Percentiles rank a stretch among this genome's conserved stretches.
phyloP scores from a whole-genome alignment of 768 basidiomycete species.

The Gelatoporia subvermispora region DNA sequence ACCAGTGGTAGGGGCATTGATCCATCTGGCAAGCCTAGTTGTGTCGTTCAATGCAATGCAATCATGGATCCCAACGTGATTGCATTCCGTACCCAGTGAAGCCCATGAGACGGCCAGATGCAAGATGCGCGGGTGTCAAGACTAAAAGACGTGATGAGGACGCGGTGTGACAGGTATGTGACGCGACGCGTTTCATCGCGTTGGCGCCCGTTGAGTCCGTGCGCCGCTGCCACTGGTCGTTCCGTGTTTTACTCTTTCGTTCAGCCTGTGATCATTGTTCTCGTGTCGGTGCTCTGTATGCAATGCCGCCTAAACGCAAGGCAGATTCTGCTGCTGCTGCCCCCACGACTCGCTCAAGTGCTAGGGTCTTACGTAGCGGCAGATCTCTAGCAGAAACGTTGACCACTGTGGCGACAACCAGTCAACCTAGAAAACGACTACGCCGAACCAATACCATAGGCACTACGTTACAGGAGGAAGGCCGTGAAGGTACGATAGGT shows the following conservation, averaged over 20 bases:
- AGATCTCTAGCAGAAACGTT: background rate
- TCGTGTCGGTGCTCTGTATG: background rate
- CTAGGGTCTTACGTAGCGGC: background rate
- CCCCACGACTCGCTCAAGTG: conserved; percentile 12
- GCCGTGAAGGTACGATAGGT: background rate
- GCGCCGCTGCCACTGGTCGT: background rate
- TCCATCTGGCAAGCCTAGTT: conserved; percentile 70
- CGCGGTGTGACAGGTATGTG: conserved; percentile 5
- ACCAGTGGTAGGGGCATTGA: conserved; percentile 73
- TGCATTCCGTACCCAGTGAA: conserved; percentile 13
- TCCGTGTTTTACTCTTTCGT: too few relatives aligned
- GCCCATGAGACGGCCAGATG: conserved; percentile 9
- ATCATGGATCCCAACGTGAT: background rate
- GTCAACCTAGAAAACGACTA: background rate
- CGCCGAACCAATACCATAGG: background rate
- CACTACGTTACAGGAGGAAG: background rate
- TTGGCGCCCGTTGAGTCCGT: background rate
- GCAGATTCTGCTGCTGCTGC: conserved; percentile 5
- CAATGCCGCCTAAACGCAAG: conserved; percentile 31
- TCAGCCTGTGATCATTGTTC: too few relatives aligned
- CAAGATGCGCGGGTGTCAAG: background rate
- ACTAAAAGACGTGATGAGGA: background rate
- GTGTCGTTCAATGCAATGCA: background rate
- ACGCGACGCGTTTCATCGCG: conserved; percentile 3
- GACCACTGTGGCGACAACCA: background rate